Base-by-base conservation (phyloP, 2,329 filamentous ascomycete genomes). In the Paraphoma sp. region DNA sequence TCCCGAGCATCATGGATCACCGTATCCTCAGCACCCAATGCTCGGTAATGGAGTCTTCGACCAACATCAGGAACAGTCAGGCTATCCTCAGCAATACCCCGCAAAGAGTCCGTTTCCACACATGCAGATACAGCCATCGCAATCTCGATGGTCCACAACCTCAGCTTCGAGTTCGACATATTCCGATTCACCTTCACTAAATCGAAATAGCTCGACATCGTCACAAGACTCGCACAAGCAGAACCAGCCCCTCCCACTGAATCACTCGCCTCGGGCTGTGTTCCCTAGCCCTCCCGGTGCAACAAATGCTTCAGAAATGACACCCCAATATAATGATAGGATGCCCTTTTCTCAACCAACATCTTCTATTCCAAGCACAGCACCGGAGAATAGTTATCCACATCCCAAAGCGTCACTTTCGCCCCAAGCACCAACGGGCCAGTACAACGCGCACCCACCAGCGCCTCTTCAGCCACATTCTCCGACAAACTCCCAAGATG, bases 101-200 rank as follows among this genome's bases (percentile, higher is more conserved):
- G 31, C 58, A 40, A 48, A 44, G 43, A 64, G 51, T 30, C 46
- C 54, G 23, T 53, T 54, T 36, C 54, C 53, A 23, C 55, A 64
- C 23, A 45, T 53, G 17, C 58, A 60, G 49, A 51, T 44, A 16
- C 47, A 57, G 16, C 47, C 45, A 18, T 46, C 40, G 7, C 45
- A 54, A 9, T 56, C 63, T 38, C 61, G 67, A 31, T 72, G 66
- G 60, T 75, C 73, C 8, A 55, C 63, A 40, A 57, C 54, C 16
- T 70, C 67, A 29, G 57, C 46, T 1, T 57, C 67, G 29, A 72
- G 72, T 47, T 73, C 72, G 7, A 51, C 56, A 11, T 66, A 63
- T 31, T 75, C 72, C 7, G 65, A 73, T 8, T 33, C 55, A 16
- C 62, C 60, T 10, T 72, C 71, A 3, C 51, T 73, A 12, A 64